Conservation (phyloP, 2,329 filamentous ascomycete species). For the Talaromyces amestolkiae region DNA sequence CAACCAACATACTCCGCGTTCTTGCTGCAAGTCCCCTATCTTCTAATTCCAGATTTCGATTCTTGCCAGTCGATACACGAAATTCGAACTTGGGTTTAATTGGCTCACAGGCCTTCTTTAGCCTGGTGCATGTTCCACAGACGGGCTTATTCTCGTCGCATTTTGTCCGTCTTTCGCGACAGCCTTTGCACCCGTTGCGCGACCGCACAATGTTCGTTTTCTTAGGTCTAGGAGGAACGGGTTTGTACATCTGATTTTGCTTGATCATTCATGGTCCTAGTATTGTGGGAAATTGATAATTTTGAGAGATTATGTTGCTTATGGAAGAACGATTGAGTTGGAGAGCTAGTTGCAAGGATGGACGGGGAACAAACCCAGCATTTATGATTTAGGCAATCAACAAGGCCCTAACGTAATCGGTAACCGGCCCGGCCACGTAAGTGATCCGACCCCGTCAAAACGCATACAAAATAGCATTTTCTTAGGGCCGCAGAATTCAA, state of each 20-base stretch:
- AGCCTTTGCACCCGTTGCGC: conserved; percentile 13
- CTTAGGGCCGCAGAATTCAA: no score
- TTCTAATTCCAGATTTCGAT: neutral
- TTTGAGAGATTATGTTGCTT: neutral
- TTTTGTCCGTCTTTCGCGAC: conserved; percentile 3
- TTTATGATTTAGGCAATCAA: neutral
- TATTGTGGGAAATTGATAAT: neutral
- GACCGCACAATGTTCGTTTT: conserved; percentile 15
- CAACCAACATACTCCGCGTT: neutral
- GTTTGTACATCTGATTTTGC: neutral
- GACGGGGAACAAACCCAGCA: neutral
- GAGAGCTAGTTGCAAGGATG: neutral
- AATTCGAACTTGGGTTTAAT: neutral
- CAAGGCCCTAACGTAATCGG: neutral
- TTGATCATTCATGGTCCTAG: neutral
- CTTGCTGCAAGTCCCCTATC: neutral
- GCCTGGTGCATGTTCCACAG: neutral
- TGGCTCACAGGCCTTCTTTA: neutral
- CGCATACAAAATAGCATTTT: no score
- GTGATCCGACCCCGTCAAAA: no score
- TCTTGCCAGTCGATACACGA: neutral
- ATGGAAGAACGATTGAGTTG: neutral
- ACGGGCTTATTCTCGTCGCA: conserved; percentile 5
- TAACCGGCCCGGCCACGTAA: no score
- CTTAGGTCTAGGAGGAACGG: neutral